These are phyloP conservation scores for Podila minutissima DNA, from an alignment of 192 early-diverging fungal species.

Conservation along the genomic window DNA sequence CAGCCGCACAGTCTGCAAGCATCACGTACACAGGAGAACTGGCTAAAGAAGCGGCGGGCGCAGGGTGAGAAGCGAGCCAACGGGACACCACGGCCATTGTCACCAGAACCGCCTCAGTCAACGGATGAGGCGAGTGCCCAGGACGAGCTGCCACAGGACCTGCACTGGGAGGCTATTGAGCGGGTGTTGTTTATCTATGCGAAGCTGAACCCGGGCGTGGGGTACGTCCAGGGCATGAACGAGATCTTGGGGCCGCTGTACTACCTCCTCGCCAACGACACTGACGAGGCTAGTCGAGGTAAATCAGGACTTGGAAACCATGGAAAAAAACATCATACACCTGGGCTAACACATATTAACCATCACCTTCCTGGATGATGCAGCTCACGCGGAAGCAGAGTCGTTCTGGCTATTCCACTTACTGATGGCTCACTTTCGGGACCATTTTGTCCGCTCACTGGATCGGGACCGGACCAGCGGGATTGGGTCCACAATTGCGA, in stretches of 20 bases:
- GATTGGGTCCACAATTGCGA: conserved; percentile 67
- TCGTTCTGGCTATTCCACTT: conserved; percentile 80
- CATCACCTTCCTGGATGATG: neutral
- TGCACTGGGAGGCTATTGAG: conserved; percentile 84
- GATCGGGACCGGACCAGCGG: conserved; percentile 68
- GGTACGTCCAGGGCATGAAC: conserved; percentile 93
- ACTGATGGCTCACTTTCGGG: conserved; percentile 76
- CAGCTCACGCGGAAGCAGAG: conserved; percentile 82
- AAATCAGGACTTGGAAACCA: neutral
- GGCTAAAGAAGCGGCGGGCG: conserved; percentile 10
- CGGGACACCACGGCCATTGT: conserved; percentile 12
- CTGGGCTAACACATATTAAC: neutral
- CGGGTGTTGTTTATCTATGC: conserved; percentile 83
- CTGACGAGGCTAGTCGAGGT: conserved; percentile 57
- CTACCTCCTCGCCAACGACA: conserved; percentile 75
- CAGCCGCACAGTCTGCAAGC: conserved; percentile 38
- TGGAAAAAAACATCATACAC: neutral
- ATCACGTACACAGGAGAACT: conserved; percentile 21
- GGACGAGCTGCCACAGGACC: conserved; percentile 55
- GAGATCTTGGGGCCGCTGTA: conserved; percentile 84
- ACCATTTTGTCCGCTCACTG: conserved; percentile 81
- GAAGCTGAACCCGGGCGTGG: conserved; percentile 81
- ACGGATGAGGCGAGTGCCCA: neutral
- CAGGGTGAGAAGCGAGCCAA: conserved; percentile 8
- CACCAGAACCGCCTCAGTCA: neutral